Percentiles rank a stretch among this genome's conserved stretches.
Conservation (phyloP, 2,329 filamentous ascomycete species). For the Onygenales sp. region DNA sequence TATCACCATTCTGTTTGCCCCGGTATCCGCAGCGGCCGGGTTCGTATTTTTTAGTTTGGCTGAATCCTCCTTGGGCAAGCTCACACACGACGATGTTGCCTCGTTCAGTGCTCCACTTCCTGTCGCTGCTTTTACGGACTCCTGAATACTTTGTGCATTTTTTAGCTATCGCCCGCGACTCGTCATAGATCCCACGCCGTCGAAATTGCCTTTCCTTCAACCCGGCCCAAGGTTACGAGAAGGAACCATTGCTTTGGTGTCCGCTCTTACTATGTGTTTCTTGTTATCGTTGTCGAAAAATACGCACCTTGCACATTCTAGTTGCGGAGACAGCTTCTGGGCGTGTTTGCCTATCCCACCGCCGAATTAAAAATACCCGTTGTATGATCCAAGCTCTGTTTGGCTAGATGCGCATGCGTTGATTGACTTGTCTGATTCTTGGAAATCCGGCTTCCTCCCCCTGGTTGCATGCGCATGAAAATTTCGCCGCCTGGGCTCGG, state of each 20-base stretch:
- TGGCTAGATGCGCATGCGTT: background rate
- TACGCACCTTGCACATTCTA: background rate
- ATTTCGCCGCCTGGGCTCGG: conserved; percentile 2
- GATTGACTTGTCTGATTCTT: background rate
- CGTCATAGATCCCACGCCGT: background rate
- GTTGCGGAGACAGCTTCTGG: background rate
- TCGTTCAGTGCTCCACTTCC: background rate
- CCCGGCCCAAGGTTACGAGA: background rate
- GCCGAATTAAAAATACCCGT: background rate
- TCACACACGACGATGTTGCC: background rate
- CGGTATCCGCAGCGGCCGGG: background rate
- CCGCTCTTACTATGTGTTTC: background rate
- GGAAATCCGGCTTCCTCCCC: background rate
- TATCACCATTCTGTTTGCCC: background rate
- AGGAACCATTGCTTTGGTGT: background rate
- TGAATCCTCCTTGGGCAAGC: background rate
- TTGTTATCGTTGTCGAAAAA: background rate
- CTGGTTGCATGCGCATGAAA: background rate
- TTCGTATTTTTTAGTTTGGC: background rate
- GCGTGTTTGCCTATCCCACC: background rate
- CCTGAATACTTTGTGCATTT: too few relatives aligned
- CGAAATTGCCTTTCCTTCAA: background rate
- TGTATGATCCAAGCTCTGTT: background rate
- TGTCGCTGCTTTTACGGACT: background rate
- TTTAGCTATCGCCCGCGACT: background rate